These are phyloP conservation scores for Stereocaulon alpinum DNA, from an alignment of 495 filamentous ascomycete species.

Conservation along the genomic window DNA sequence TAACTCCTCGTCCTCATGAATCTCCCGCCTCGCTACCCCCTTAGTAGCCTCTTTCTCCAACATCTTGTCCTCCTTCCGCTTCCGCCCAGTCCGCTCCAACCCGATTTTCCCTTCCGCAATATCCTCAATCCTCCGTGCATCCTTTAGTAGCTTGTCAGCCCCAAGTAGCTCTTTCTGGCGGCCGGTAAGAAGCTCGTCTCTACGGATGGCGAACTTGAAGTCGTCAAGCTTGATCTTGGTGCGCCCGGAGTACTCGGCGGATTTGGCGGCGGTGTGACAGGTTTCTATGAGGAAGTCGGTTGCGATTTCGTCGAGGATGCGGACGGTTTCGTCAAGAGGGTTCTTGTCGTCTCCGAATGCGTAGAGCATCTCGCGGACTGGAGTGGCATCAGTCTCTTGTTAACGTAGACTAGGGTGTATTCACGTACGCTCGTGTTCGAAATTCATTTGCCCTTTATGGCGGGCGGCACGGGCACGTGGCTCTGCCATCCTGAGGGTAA, in stretches of 20 bases:
- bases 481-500: conserved; percentile 42
- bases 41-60: conserved; percentile 3
- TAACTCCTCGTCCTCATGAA: conserved; percentile 17
- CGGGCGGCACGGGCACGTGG: conserved; percentile 66
- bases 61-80: conserved; percentile 18
- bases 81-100: conserved; percentile 22
- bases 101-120: conserved; percentile 34
- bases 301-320: conserved; percentile 84
- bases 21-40: conserved; percentile 13
- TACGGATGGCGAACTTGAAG: conserved; percentile 83
- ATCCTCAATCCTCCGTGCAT: conserved; percentile 57
- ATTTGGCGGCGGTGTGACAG: conserved; percentile 75
- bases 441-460: conserved; percentile 85
- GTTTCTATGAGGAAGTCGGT: conserved; percentile 85
- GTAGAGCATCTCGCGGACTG: conserved; percentile 73
- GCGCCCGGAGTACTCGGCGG: conserved; percentile 69
- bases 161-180: conserved; percentile 79
- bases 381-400: neutral
- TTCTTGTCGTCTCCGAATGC: conserved; percentile 67
- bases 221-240: conserved; percentile 98
- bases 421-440: conserved; percentile 64
- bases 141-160: conserved; percentile 69
- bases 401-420: neutral
- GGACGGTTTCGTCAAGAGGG: conserved; percentile 72
- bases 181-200: conserved; percentile 75